Evolutionary conservation across 2,329 filamentous ascomycete genomes (phyloP).

Genomic region (Exophiala lecanii-corni): DNA sequence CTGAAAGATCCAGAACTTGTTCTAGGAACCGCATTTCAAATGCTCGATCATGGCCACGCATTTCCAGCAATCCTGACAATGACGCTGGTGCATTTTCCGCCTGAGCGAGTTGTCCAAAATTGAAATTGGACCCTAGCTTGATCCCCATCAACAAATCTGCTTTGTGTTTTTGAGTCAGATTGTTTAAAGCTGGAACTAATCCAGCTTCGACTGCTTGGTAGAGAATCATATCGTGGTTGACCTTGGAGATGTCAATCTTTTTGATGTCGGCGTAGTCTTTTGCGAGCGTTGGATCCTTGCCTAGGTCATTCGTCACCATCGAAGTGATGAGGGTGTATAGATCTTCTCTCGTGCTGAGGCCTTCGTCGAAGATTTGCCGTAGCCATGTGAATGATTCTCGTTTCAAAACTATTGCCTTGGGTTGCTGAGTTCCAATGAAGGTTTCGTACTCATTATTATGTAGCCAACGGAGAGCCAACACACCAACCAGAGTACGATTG

Average conservation of each 20-base stretch:
- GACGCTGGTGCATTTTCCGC: conserved; percentile 34
- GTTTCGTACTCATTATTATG: conserved; percentile 31
- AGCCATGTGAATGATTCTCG: conserved; percentile 30
- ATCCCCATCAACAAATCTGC: conserved; percentile 32
- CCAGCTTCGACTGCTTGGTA: conserved; percentile 28
- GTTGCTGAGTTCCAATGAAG: conserved; percentile 30
- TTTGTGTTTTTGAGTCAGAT: conserved; percentile 19
- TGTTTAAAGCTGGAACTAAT: conserved; percentile 28
- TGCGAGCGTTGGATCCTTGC: conserved; percentile 34
- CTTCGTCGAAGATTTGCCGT: conserved; percentile 19
- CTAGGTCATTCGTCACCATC: conserved; percentile 36
- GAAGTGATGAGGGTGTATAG: conserved; percentile 32
- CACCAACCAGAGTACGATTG: conserved; percentile 37
- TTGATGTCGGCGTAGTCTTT: conserved; percentile 16
- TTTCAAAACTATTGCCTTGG: conserved; percentile 23
- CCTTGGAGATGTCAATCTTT: conserved; percentile 12
- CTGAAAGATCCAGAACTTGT: conserved; percentile 36
- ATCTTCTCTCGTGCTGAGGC: conserved; percentile 21
- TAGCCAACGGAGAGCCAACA: conserved; percentile 37
- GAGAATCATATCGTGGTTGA: conserved; percentile 34
- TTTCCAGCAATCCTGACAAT: conserved; percentile 26
- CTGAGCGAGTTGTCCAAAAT: conserved; percentile 37
- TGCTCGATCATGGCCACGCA: conserved; percentile 27
- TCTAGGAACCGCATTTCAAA: conserved; percentile 36
- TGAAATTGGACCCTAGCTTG: conserved; percentile 33